phyloP scores from a whole-genome alignment of 805 yeast genomes.

The Pichia heedii region DNA sequence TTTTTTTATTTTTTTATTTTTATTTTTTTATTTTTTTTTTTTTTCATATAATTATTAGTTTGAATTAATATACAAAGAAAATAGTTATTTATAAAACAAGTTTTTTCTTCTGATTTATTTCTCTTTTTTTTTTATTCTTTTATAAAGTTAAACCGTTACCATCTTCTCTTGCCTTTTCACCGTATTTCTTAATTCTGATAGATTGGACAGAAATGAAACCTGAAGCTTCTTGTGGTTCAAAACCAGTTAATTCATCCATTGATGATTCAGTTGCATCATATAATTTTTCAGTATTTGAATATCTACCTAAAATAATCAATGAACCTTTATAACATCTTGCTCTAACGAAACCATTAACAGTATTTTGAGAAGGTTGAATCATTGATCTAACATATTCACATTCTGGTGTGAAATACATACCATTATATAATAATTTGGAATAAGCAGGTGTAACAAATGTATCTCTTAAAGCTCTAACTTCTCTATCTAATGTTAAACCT shows the following conservation, averaged over 20 bases:
- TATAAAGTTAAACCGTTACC: slow-evolving; percentile 45
- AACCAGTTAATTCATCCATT: slow-evolving; percentile 98
- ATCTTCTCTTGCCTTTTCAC: slow-evolving; percentile 85
- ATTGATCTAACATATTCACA: slow-evolving; percentile 90
- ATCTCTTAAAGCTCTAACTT: slow-evolving; percentile 95
- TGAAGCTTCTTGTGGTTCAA: slow-evolving; percentile 92
- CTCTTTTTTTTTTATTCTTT: neutral
- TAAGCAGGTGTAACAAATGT: slow-evolving; percentile 88
- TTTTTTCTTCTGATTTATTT: no score
- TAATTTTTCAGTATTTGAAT: slow-evolving; percentile 88
- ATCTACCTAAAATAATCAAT: slow-evolving; percentile 81
- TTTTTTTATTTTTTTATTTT: no score
- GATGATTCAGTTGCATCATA: slow-evolving; percentile 98
- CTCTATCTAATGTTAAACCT: slow-evolving; percentile 95
- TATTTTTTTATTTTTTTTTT: no score
- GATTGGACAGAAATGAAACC: slow-evolving; percentile 98
- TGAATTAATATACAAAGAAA: neutral
- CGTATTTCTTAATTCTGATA: slow-evolving; percentile 96
- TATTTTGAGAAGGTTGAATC: slow-evolving; percentile 90
- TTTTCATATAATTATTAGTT: no score
- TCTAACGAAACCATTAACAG: slow-evolving; percentile 96
- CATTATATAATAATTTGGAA: slow-evolving; percentile 88
- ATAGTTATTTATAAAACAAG: no score
- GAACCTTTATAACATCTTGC: slow-evolving; percentile 89
- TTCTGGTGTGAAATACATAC: slow-evolving; percentile 97